Evolutionary conservation across 495 filamentous ascomycete genomes (phyloP), one percentile per base, ranked within the genome.

Genomic region (Chaetomidium leptoderma): DNA sequence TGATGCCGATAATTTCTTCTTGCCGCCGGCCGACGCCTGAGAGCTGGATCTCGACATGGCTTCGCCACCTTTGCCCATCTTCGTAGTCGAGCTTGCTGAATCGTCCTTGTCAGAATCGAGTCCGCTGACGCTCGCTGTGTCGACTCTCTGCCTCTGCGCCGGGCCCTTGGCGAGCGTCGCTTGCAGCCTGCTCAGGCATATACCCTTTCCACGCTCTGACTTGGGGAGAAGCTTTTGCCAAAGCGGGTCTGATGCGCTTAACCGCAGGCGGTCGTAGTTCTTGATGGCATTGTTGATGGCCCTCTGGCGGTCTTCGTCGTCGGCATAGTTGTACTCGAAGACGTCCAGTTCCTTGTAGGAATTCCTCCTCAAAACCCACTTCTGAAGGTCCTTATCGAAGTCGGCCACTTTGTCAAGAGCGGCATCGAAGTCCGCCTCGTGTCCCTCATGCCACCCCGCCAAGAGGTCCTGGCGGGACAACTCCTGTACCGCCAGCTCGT

Each of bases 241-340:
- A 4, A 88, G 74, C 47, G 84, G 81, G 58, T 93, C 90, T 4
- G 82, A 79, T 30, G 81, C 77, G 23, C 79, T 80, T n/a, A 95
- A 70, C 6, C 91, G 83, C 74, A 86, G 77, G 53, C 86, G 84
- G 74, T 96, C 91, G 63, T 87, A 95, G 24, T 86, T 80, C 36
- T 80, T 85, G 51, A 95, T 81, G n/a, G 90, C 89, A 65, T 88
- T 89, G 63, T 92, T 85, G 68, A 96, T 92, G 13, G 89, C 91
- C 13, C 78, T 77, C 64, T 91, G 78, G 26, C 91, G 85, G 62
- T 92, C 87, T 32, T 84, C 82, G 30, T 80, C 70, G 24, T 70
- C 80, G 16, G 76, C 75, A 68, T 92, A 93, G 7, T 80, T 75
- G 69, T 90, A 93, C 14, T 81, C 81, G 80, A 86, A 95, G 17